A percentile compares a stretch with the other conserved stretches of the same genome.
Conservation (phyloP, 768 basidiomycete genomes). For the Clitopilus passeckerianus region DNA sequence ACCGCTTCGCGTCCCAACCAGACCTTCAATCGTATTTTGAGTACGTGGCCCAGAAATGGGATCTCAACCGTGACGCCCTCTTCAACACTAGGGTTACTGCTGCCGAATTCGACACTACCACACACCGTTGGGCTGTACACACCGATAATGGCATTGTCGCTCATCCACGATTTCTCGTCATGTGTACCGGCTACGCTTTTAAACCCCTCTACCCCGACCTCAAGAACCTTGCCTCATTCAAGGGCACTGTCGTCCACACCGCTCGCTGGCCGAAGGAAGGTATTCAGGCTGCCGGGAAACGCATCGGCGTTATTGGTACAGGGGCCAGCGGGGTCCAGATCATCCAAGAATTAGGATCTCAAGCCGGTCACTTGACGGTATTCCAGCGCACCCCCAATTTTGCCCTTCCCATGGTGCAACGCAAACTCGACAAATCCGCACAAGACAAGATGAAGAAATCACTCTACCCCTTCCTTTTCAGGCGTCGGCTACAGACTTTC, state of each 20-base stretch:
- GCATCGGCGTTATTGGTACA: constrained; percentile 14
- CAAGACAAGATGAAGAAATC: constrained; percentile 1
- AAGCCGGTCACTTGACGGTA: constrained; percentile 9
- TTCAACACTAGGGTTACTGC: constrained; percentile 10
- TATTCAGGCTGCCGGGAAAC: constrained; percentile 8
- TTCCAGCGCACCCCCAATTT: constrained; percentile 9
- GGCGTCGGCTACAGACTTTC: constrained; percentile 7
- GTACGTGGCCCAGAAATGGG: constrained; percentile 10
- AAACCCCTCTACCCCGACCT: constrained; percentile 8
- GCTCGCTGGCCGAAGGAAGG: constrained; percentile 8
- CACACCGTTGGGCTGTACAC: constrained; percentile 7
- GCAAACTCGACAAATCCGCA: not conserved
- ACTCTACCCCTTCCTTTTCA: constrained; percentile 6
- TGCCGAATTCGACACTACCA: constrained; percentile 7
- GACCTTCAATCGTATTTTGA: constrained; percentile 12
- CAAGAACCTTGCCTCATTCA: constrained; percentile 8
- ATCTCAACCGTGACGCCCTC: constrained; percentile 6
- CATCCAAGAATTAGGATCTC: constrained; percentile 6
- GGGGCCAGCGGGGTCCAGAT: constrained; percentile 13
- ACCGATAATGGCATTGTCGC: constrained; percentile 3
- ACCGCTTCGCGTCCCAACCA: constrained; percentile 6
- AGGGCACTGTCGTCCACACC: constrained; percentile 10
- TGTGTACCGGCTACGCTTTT: constrained; percentile 11
- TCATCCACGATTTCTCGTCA: constrained; percentile 6
- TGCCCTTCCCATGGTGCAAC: constrained; percentile 2